These are phyloP conservation scores for Pilobolus umbonatus DNA, from an alignment of 192 early-diverging fungal species.

Conservation along the genomic window DNA sequence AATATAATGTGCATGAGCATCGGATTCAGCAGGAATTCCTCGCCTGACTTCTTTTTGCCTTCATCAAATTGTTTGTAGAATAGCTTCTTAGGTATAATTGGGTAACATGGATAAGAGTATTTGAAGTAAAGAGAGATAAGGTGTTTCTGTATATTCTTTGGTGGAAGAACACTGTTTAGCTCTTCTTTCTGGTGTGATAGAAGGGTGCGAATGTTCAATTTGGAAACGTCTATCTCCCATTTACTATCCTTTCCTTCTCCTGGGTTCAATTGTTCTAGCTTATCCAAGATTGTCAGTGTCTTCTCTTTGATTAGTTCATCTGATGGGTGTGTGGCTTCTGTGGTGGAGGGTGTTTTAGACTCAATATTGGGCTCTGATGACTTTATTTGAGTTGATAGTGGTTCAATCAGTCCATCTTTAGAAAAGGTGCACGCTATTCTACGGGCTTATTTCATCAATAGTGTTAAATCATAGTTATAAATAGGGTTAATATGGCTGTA, in stretches of 20 bases:
- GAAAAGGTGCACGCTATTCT: slow-evolving; percentile 30
- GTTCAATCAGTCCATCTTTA: too few relatives aligned
- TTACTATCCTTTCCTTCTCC: slow-evolving; percentile 12
- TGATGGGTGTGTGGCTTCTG: neutral
- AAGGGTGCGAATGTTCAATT: neutral
- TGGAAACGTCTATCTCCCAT: slow-evolving; percentile 4
- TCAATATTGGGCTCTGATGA: neutral
- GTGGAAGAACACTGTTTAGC: slow-evolving; percentile 10
- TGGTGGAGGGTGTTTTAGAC: neutral
- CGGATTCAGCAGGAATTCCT: slow-evolving; percentile 20
- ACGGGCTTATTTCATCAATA: too few relatives aligned
- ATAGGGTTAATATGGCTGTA: slow-evolving; percentile 1
- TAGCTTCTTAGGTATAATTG: slow-evolving; percentile 22
- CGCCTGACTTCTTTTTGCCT: neutral
- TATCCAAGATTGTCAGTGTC: neutral
- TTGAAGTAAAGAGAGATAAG: slow-evolving; percentile 23
- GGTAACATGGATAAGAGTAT: slow-evolving; percentile 24
- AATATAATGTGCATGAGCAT: slow-evolving; percentile 27
- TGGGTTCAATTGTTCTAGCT: neutral
- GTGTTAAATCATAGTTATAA: too few relatives aligned
- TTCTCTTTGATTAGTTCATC: slow-evolving; percentile 1
- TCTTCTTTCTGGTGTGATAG: neutral
- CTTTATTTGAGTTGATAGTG: too few relatives aligned
- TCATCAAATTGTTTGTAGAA: slow-evolving; percentile 23
- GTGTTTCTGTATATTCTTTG: slow-evolving; percentile 17